These are phyloP conservation scores for Candida smagusa DNA, from an alignment of 1,139 yeast genomes.

Conservation along the genomic window DNA sequence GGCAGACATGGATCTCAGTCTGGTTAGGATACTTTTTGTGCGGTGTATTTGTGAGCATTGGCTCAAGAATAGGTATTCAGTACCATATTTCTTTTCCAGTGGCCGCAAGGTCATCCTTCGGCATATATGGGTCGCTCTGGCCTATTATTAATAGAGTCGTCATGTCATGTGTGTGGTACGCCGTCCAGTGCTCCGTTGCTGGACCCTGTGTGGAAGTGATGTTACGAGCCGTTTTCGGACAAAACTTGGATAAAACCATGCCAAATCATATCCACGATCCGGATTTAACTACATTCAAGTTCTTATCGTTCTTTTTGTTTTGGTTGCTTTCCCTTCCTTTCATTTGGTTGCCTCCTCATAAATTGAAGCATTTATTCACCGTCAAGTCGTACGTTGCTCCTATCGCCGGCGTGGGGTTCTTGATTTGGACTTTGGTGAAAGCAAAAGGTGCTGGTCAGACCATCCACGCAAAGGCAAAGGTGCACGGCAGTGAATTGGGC, in stretches of 20 bases:
- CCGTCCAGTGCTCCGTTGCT: constrained; percentile 80
- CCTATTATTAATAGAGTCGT: constrained; percentile 77
- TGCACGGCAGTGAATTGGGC: constrained; percentile 59
- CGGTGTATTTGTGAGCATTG: constrained; percentile 58
- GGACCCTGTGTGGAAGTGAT: constrained; percentile 77
- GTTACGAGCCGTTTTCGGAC: constrained; percentile 66
- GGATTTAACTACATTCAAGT: constrained; percentile 62
- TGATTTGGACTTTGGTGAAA: constrained; percentile 76
- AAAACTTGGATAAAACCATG: constrained; percentile 45
- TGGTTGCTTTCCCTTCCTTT: constrained; percentile 78
- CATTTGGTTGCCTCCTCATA: constrained; percentile 77
- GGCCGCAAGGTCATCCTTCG: constrained; percentile 71
- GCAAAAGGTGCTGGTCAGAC: constrained; percentile 75
- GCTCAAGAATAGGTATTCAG: constrained; percentile 69
- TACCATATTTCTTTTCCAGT: constrained; percentile 81
- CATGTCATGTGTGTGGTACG: constrained; percentile 82
- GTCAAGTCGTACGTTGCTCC: constrained; percentile 76
- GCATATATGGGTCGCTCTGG: constrained; percentile 77
- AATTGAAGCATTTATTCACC: constrained; percentile 76
- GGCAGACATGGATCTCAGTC: constrained; percentile 88
- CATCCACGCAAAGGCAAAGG: constrained; percentile 46
- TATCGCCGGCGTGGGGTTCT: constrained; percentile 73
- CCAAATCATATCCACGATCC: constrained; percentile 52
- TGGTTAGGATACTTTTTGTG: constrained; percentile 69
- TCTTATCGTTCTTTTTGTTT: constrained; percentile 72